Evolutionary conservation across 1,284 basidiomycete species (phyloP).

Genomic region (Phellinidium pouzarii): DNA sequence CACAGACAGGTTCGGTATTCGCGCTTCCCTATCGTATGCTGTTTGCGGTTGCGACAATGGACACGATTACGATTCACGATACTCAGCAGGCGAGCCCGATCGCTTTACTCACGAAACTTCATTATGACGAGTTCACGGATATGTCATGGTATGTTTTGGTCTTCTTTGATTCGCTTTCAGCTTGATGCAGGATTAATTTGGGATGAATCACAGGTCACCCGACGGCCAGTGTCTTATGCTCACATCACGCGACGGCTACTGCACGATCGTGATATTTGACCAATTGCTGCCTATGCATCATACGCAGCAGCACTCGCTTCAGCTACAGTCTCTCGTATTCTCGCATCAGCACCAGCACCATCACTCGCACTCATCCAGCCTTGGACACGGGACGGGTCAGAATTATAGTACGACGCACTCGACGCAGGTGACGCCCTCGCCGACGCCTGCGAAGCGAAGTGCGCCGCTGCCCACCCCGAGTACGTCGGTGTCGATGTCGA

Average conservation of each 20-base stretch:
- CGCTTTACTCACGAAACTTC: constrained; percentile 89
- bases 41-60: constrained; percentile 95
- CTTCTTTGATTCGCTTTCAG: constrained; percentile 6
- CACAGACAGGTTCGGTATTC: constrained; percentile 60
- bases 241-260: constrained; percentile 94
- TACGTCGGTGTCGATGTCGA: constrained; percentile 21
- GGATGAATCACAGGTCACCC: constrained; percentile 63
- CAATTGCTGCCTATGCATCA: constrained; percentile 85
- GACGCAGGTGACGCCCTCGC: constrained; percentile 36
- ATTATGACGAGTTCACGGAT: constrained; percentile 98
- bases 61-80: constrained; percentile 92
- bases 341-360: constrained; percentile 63
- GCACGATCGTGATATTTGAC: constrained; percentile 87
- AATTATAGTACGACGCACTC: constrained; percentile 25
- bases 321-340: constrained; percentile 82
- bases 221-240: constrained; percentile 93
- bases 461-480: constrained; percentile 35
- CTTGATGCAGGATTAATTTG: not conserved
- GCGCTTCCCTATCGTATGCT: constrained; percentile 91
- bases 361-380: constrained; percentile 31
- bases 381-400: constrained; percentile 29
- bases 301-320: constrained; percentile 82
- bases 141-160: constrained; percentile 74
- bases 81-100: constrained; percentile 94
- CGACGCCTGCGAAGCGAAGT: constrained; percentile 45